Percentiles rank a stretch among this genome's conserved stretches.
Evolutionary conservation across 345 rosid genomes (phyloP).

Genomic region (Rubroshorea leprosula): DNA sequence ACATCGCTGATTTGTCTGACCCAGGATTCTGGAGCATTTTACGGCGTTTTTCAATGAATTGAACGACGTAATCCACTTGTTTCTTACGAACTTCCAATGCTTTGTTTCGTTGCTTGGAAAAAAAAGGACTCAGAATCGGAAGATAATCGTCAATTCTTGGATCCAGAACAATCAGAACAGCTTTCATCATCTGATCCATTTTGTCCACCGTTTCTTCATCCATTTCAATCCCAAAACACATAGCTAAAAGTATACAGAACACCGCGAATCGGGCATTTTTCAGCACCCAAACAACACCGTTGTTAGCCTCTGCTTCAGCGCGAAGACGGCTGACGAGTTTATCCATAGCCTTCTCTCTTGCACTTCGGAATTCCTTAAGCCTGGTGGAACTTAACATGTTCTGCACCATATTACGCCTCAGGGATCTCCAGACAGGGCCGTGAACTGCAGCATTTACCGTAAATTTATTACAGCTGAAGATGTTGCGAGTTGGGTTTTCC

Average conservation of each 20-base stretch:
- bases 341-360: constrained; percentile 61
- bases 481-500: constrained; percentile 71
- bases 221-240: constrained; percentile 85
- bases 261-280: constrained; percentile 67
- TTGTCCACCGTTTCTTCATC: constrained; percentile 52
- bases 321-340: constrained; percentile 41
- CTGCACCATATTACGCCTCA: constrained; percentile 87
- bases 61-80: constrained; percentile 51
- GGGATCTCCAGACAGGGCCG: constrained; percentile 84
- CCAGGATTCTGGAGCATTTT: constrained; percentile 44
- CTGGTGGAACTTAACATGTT: constrained; percentile 68
- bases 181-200: constrained; percentile 64
- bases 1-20: constrained; percentile 39
- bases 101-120: constrained; percentile 53
- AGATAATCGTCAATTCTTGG: constrained; percentile 86
- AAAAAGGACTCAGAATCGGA: constrained; percentile 68
- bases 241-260: constrained; percentile 53
- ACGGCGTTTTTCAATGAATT: constrained; percentile 49
- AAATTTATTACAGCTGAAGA: constrained; percentile 86
- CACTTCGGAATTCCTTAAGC: constrained; percentile 48
- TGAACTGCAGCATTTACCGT: constrained; percentile 75
- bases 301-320: constrained; percentile 36
- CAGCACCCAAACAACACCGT: constrained; percentile 54
- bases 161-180: constrained; percentile 48
- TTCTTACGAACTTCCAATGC: constrained; percentile 52